Base-by-base conservation (phyloP, 2,329 filamentous ascomycete species). In the Cercospora sp. region DNA sequence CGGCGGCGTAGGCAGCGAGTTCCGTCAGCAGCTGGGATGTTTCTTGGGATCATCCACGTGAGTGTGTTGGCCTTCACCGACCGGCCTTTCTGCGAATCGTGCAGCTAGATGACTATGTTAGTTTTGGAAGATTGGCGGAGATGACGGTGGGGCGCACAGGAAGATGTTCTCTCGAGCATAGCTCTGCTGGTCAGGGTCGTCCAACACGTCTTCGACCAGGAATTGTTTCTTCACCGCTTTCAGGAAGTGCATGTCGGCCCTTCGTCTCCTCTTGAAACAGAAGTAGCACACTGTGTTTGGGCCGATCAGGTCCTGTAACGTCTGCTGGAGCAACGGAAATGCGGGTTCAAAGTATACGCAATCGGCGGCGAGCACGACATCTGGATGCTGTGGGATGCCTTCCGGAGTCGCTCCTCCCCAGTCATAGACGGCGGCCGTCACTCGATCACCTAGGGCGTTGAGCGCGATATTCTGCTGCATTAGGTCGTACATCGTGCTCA, bases 281-380 rank as follows among this genome's bases (percentile, higher is more conserved):
- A 99, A 98, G 23, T 90, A 90, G 78, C 90, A 93, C 53, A 93
- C 79, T 0, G 87, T 87, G 9, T 84, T 77, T 3, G 84, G 85
- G 16, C 87, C 86, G 71, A 97, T 84, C 59, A 97, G 83, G 70
- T 91, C 88, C 67, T 87, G 83, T 72, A 98, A 82, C 5, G 94
- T 98, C 70, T 88, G 82, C 76, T 95, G 86, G 58, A 99, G 85
- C 36, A 97, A 84, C 31, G 94, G 94, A 77, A 98, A 98, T 1
- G 95, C 92, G 2, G 94, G 93, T 80, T 98, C 95, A 79, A 96
- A 96, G 83, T 98, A 99, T 60, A 97, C 93, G 80, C 94, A 98
- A 79, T 98, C 95, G 48, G 94, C 94, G 3, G 95, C 95, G n/a
- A 98, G 86, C 65, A 99, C 89, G 65, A 97, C 84, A 75, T 94